These are phyloP conservation scores for Blastomyces parvus DNA, from an alignment of 2,329 filamentous ascomycete species.

Conservation along the genomic window DNA sequence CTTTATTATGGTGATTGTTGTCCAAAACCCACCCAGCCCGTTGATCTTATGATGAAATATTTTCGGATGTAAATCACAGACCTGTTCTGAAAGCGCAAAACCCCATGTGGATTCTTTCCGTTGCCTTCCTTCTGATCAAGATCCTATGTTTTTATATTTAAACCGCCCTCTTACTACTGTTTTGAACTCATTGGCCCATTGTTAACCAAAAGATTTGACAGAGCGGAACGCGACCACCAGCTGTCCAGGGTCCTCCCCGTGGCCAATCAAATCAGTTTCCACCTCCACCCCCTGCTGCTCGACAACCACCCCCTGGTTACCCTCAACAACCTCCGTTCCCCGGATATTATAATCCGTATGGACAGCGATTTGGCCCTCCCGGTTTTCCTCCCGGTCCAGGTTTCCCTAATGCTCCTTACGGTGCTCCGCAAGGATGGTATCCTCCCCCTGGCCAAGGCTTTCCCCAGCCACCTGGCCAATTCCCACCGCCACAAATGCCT, in stretches of 20 bases:
- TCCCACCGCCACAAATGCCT: slow-evolving; percentile 52
- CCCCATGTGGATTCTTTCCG: slow-evolving; percentile 89
- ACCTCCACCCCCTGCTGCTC: slow-evolving; percentile 27
- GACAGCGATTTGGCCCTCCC: slow-evolving; percentile 40
- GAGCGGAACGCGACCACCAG: slow-evolving; percentile 37
- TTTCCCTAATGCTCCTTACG: slow-evolving; percentile 68
- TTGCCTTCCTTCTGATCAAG: slow-evolving; percentile 98
- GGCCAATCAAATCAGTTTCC: slow-evolving; percentile 34
- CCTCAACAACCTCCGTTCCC: slow-evolving; percentile 36
- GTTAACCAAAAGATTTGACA: slow-evolving; percentile 19
- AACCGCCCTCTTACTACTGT: not conserved
- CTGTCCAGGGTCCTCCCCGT: slow-evolving; percentile 30
- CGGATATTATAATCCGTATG: slow-evolving; percentile 38
- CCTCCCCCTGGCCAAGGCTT: slow-evolving; percentile 66
- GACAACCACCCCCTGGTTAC: slow-evolving; percentile 31
- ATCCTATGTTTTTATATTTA: slow-evolving; percentile 11
- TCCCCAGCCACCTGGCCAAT: slow-evolving; percentile 55
- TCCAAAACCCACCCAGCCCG: slow-evolving; percentile 15
- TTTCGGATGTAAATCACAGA: slow-evolving; percentile 88
- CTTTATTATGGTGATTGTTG: not conserved
- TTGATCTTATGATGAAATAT: slow-evolving; percentile 74
- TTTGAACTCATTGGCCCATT: not conserved
- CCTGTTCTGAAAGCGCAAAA: slow-evolving; percentile 85
- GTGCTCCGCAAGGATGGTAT: slow-evolving; percentile 67
- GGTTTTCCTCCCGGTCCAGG: slow-evolving; percentile 49